These are phyloP conservation scores for Hypoxylon rubiginosum DNA, from an alignment of 2,329 filamentous ascomycete genomes.

Conservation along the genomic window DNA sequence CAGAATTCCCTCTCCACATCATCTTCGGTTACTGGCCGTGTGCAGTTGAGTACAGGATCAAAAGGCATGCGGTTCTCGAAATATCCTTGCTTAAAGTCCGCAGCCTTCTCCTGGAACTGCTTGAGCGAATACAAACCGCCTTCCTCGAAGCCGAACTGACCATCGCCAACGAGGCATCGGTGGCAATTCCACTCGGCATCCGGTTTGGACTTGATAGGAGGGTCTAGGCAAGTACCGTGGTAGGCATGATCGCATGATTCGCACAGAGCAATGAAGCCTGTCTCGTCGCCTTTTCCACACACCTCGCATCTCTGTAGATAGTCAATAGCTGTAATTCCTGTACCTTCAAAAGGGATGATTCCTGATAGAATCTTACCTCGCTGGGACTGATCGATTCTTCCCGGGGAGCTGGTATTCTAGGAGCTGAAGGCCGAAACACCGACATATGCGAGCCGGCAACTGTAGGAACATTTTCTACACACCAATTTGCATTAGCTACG, in stretches of 20 bases:
- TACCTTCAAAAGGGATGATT: background rate
- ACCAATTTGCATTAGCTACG: slow-evolving; percentile 54
- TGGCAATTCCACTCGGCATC: slow-evolving; percentile 97
- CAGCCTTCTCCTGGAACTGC: slow-evolving; percentile 96
- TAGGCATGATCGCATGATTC: slow-evolving; percentile 93
- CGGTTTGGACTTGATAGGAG: slow-evolving; percentile 80
- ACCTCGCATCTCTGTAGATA: slow-evolving; percentile 80
- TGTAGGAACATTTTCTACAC: slow-evolving; percentile 76
- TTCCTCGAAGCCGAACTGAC: slow-evolving; percentile 97
- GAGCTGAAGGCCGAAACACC: slow-evolving; percentile 85
- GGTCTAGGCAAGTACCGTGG: slow-evolving; percentile 90
- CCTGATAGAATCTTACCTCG: slow-evolving; percentile 54
- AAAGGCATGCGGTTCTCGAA: slow-evolving; percentile 92
- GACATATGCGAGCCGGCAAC: slow-evolving; percentile 98
- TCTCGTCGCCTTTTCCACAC: slow-evolving; percentile 84
- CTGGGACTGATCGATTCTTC: slow-evolving; percentile 63
- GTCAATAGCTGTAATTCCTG: slow-evolving; percentile 17
- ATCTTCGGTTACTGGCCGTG: slow-evolving; percentile 88
- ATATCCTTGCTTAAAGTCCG: slow-evolving; percentile 93
- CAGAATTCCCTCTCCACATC: slow-evolving; percentile 98
- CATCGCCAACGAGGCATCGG: slow-evolving; percentile 93
- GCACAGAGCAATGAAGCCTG: slow-evolving; percentile 79
- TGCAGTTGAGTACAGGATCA: slow-evolving; percentile 84
- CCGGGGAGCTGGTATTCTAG: slow-evolving; percentile 71
- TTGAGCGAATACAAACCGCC: slow-evolving; percentile 94